Conservation (phyloP, 1,284 basidiomycete species). For the Cryptococcus depauperatus region DNA sequence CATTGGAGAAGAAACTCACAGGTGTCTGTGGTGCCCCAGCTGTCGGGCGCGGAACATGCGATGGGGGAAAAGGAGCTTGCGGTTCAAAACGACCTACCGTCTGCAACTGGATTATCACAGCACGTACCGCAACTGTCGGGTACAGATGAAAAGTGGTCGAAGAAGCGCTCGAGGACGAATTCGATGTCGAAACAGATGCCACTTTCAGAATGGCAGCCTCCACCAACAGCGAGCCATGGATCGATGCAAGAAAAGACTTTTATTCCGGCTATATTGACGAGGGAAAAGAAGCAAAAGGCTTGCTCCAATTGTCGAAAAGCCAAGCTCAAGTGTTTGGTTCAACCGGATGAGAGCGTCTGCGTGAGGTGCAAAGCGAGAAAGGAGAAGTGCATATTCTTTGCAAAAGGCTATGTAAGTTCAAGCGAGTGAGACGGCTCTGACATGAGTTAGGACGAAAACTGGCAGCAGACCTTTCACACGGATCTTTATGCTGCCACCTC, state of each 20-base stretch:
- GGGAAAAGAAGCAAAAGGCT: slow-evolving; percentile 37
- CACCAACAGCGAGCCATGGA: background rate
- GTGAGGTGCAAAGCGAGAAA: slow-evolving; percentile 35
- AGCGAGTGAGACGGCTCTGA: background rate
- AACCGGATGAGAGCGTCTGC: slow-evolving; percentile 28
- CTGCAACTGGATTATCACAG: background rate
- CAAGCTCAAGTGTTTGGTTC: slow-evolving; percentile 40
- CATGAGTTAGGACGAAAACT: slow-evolving; percentile 33
- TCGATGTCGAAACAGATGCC: background rate
- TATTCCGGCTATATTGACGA: slow-evolving; percentile 13
- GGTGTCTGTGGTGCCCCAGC: background rate
- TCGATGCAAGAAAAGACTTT: background rate
- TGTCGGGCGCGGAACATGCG: background rate
- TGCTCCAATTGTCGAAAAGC: slow-evolving; percentile 38
- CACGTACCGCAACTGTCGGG: background rate
- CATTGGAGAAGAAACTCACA: background rate
- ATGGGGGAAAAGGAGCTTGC: background rate
- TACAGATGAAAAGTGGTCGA: background rate
- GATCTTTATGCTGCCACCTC: slow-evolving; percentile 28
- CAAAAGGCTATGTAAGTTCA: slow-evolving; percentile 31
- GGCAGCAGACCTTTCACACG: slow-evolving; percentile 31
- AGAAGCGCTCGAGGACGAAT: background rate
- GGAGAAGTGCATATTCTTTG: slow-evolving; percentile 37
- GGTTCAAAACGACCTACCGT: background rate
- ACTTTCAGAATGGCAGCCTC: background rate